A percentile compares a stretch with the other conserved stretches of the same genome.
Evolutionary conservation across 345 rosid genomes (phyloP).

Genomic region (Bruguiera gymnorhiza): DNA sequence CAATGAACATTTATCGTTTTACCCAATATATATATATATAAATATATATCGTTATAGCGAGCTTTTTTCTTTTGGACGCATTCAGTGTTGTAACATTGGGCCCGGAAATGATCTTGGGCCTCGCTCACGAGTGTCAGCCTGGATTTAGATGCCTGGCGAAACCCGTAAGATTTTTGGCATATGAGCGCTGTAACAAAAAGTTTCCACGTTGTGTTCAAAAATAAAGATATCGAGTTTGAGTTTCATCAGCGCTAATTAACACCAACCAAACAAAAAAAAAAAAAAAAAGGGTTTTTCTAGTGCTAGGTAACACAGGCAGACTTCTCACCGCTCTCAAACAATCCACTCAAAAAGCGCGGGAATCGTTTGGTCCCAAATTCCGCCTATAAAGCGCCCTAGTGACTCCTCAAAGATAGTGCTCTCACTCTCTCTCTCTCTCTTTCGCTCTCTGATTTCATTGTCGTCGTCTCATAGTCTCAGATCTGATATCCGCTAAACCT

Average conservation of each 20-base stretch:
- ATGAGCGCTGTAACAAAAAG: neutral
- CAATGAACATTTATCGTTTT: too few species aligned
- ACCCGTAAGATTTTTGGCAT: neutral
- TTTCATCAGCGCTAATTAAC: too few species aligned
- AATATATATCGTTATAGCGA: too few species aligned
- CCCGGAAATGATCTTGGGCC: neutral
- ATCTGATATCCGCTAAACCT: constrained; percentile 2
- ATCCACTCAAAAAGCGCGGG: constrained; percentile 35
- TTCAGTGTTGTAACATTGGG: neutral
- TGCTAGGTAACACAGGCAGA: too few species aligned
- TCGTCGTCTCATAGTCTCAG: neutral
- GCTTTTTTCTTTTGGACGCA: too few species aligned
- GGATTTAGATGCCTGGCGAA: neutral
- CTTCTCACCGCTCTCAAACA: neutral
- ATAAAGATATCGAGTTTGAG: too few species aligned
- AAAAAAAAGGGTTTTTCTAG: too few species aligned
- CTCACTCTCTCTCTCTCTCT: too few species aligned
- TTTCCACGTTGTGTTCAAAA: too few species aligned
- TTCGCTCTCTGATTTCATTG: neutral
- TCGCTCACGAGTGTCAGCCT: neutral
- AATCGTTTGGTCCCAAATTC: constrained; percentile 19
- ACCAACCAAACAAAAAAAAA: too few species aligned
- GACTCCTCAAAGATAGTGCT: neutral
- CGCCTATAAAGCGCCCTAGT: constrained; percentile 25
- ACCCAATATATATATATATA: too few species aligned